Conservation (phyloP, 2,329 filamentous ascomycete genomes). For the Fusarium albidum region DNA sequence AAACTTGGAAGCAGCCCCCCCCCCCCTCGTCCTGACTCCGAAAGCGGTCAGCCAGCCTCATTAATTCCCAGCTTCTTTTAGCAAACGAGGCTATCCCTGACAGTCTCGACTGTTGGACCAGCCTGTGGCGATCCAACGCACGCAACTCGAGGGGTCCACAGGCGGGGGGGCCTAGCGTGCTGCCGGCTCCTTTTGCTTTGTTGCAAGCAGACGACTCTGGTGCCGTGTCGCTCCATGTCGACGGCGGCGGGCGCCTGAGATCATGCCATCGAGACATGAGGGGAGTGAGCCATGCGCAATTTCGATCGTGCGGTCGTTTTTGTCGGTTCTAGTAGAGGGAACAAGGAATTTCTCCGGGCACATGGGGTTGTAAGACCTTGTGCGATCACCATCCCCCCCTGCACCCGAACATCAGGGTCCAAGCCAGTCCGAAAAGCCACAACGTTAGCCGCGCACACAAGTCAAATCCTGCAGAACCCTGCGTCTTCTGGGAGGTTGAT, state of each 20-base stretch:
- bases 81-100: conserved; percentile 41
- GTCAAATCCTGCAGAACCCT: background rate
- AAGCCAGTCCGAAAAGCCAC: conserved; percentile 19
- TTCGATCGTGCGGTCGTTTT: conserved; percentile 12
- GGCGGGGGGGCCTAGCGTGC: conserved; percentile 23
- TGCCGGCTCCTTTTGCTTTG: conserved; percentile 23
- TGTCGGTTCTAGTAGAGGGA: too few relatives aligned
- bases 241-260: conserved; percentile 25
- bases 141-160: conserved; percentile 23
- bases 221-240: conserved; percentile 4
- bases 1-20: conserved; percentile 33
- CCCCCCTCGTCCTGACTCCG: conserved; percentile 15
- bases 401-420: conserved; percentile 38
- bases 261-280: conserved; percentile 33
- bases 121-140: conserved; percentile 20
- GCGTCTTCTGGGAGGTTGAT: conserved; percentile 1
- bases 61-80: conserved; percentile 23
- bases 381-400: conserved; percentile 19
- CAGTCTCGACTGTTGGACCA: conserved; percentile 25
- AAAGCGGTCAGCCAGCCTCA: conserved; percentile 43
- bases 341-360: conserved; percentile 8
- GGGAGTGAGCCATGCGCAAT: conserved; percentile 17
- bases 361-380: conserved; percentile 15
- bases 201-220: conserved; percentile 10
- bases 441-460: conserved; percentile 16